Evolutionary conservation across 2,329 filamentous ascomycete species (phyloP).

Genomic region (Fusarium nelsonii): DNA sequence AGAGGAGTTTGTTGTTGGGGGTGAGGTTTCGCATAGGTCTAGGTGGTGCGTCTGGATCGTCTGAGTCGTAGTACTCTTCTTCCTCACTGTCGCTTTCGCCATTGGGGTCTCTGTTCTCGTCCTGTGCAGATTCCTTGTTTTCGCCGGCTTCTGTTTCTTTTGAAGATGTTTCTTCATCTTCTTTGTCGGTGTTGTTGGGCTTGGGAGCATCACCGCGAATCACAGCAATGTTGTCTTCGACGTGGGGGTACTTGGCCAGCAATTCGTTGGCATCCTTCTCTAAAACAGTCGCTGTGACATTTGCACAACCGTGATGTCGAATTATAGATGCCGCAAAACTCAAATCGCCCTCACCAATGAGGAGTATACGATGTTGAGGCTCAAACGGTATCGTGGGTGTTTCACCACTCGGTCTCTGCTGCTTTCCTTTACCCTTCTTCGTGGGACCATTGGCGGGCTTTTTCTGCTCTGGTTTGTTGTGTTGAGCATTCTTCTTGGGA

Average conservation of each 20-base stretch:
- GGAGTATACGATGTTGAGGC: slow-evolving; percentile 75
- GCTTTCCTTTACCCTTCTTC: slow-evolving; percentile 45
- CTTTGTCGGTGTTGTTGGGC: slow-evolving; percentile 25
- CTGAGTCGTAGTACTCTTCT: slow-evolving; percentile 38
- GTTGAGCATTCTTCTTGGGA: slow-evolving; percentile 39
- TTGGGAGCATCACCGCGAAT: slow-evolving; percentile 53
- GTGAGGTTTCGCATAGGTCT: slow-evolving; percentile 29
- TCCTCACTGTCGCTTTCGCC: slow-evolving; percentile 36
- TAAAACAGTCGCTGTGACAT: slow-evolving; percentile 77
- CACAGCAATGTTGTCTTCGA: slow-evolving; percentile 67
- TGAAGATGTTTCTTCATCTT: neutral
- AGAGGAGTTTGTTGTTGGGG: slow-evolving; percentile 61
- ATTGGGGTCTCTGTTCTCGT: slow-evolving; percentile 27
- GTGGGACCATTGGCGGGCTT: slow-evolving; percentile 39
- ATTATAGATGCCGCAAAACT: slow-evolving; percentile 79
- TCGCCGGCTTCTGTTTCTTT: slow-evolving; percentile 17
- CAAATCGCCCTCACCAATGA: slow-evolving; percentile 85
- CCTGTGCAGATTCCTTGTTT: slow-evolving; percentile 9
- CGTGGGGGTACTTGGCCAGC: slow-evolving; percentile 80
- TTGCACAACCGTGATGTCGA: slow-evolving; percentile 72
- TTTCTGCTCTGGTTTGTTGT: slow-evolving; percentile 37
- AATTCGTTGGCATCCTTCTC: slow-evolving; percentile 71
- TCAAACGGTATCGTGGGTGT: slow-evolving; percentile 74
- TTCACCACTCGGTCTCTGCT: slow-evolving; percentile 46
- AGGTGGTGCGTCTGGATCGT: slow-evolving; percentile 36